Base-by-base conservation (phyloP, 192 early-diverging fungal genomes). In the Backusella liffmaniae region DNA sequence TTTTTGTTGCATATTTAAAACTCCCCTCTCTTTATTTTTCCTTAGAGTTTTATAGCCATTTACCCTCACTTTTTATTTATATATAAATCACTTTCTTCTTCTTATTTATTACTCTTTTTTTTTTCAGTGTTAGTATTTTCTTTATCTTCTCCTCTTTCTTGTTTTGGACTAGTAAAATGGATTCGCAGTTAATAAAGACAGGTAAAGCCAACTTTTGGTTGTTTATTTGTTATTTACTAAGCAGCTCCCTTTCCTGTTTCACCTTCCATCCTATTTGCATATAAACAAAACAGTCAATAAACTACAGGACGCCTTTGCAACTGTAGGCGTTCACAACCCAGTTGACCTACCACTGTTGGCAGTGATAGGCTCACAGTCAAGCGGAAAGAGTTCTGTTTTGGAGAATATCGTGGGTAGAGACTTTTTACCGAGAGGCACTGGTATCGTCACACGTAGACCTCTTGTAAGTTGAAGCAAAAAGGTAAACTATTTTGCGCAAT, bases 321-420 rank as follows among this genome's bases (percentile, higher is more conserved):
- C 94, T 13, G 94, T 96, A 21, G 94, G 94, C 67, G 94, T 96
- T 30, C 90, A 93, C 72, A 96, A 96, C 76, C 94, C 94, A 9
- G 92, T 96, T 8, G 94, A 96, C 86, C 77, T 96, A 74, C 94
- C 94, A 32, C 94, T 95, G 79, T 94, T 95, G 78, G 90, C 92
- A 49, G 94, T 95, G 42, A 93, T 95, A 81, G 94, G 94, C 66
- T 92, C 92, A 36, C 94, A 95, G 81, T 91, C 90, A 73, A 91
- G 89, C 82, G 98, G 98, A 42, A 99, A 99, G 86, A 94, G 92
- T 79, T 98, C 96, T 18, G 98, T 99, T 30, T 91, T 99, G 41
- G 98, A 99, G 75, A 99, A 99, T 86, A 96, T 99, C 91, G 98
- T 99, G 29, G 98, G 98, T 37, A 87, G 95, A 73, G 98, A 99